Evolutionary conservation across 768 basidiomycete species (phyloP).

Genomic region (Cantharellus cinnabarinus): DNA sequence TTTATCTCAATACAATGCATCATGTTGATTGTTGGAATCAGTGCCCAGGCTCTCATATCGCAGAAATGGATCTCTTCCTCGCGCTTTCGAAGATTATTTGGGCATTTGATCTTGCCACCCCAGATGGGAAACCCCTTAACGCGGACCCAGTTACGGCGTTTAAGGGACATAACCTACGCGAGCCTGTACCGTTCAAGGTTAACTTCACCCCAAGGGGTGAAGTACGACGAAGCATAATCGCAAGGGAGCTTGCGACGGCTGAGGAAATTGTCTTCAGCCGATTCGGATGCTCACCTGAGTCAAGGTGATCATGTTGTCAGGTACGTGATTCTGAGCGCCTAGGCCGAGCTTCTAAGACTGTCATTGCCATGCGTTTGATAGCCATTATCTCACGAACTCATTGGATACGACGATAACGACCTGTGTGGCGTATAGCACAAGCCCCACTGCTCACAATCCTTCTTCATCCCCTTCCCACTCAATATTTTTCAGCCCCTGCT

Average conservation of each 20-base stretch:
- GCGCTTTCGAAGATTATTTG: not conserved
- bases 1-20: not conserved
- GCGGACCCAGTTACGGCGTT: not conserved
- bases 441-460: too few relatives aligned
- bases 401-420: too few relatives aligned
- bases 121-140: not conserved
- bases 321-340: too few relatives aligned
- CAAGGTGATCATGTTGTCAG: too few relatives aligned
- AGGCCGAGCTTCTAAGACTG: too few relatives aligned
- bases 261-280: not conserved
- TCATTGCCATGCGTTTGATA: too few relatives aligned
- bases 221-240: not conserved
- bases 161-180: not conserved
- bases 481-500: too few relatives aligned
- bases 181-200: constrained; percentile 2
- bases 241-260: not conserved
- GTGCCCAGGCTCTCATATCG: not conserved
- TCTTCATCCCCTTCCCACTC: too few relatives aligned
- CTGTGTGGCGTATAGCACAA: too few relatives aligned
- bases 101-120: not conserved
- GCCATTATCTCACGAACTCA: too few relatives aligned
- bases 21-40: not conserved
- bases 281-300: not conserved
- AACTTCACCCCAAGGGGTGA: not conserved
- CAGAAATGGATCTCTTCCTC: not conserved